phyloP scores from a whole-genome alignment of 164 flowering plant genomes.

The Stephania japonica region DNA sequence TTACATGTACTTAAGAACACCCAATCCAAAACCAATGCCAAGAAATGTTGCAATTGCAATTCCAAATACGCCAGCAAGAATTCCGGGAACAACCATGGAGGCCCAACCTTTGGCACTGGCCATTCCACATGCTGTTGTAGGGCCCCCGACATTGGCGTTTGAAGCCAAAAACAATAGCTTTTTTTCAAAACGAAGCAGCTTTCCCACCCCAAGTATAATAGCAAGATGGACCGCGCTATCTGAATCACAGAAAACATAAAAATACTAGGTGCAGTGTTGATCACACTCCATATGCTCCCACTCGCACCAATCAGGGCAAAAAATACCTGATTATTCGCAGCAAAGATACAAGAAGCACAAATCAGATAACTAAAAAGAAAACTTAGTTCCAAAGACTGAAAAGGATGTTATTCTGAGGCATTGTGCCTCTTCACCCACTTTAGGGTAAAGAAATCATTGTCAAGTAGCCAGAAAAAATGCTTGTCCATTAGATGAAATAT shows the following conservation, averaged over 20 bases:
- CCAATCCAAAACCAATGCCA: constrained; percentile 69
- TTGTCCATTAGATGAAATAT: too few species aligned
- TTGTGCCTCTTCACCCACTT: too few species aligned
- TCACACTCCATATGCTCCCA: constrained; percentile 77
- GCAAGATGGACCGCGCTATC: constrained; percentile 65
- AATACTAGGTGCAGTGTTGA: constrained; percentile 73
- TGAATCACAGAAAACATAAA: constrained; percentile 79
- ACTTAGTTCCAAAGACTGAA: neutral
- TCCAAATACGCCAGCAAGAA: constrained; percentile 88
- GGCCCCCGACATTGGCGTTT: constrained; percentile 93
- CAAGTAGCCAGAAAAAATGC: too few species aligned
- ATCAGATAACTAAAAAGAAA: neutral
- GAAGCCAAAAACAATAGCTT: constrained; percentile 76
- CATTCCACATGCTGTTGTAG: constrained; percentile 95
- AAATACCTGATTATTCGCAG: constrained; percentile 49
- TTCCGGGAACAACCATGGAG: constrained; percentile 73
- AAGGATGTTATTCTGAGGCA: too few species aligned
- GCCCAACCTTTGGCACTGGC: constrained; percentile 89
- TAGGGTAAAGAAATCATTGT: too few species aligned
- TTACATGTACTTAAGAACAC: constrained; percentile 55
- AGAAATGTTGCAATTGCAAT: constrained; percentile 78
- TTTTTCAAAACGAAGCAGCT: constrained; percentile 50
- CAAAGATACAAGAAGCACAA: neutral
- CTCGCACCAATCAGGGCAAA: constrained; percentile 83
- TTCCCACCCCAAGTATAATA: constrained; percentile 69